A percentile compares a stretch with the other conserved stretches of the same genome.
Evolutionary conservation across 768 basidiomycete genomes (phyloP).

Genomic region (Dacryopinax primogenitus): DNA sequence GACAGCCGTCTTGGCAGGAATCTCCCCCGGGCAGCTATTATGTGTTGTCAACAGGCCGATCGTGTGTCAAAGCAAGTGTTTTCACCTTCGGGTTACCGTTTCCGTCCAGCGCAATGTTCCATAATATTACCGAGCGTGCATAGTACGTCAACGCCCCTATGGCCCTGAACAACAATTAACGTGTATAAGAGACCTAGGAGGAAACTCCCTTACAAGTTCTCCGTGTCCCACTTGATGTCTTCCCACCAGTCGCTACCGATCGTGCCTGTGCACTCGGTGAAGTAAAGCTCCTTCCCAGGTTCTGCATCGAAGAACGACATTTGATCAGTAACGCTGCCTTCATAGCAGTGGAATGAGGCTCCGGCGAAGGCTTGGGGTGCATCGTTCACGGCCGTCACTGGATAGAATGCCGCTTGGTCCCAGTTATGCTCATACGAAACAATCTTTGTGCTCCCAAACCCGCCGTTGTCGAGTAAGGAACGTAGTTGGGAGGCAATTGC

Average conservation of each 20-base stretch:
- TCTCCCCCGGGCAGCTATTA: slow-evolving; percentile 41
- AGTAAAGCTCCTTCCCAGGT: slow-evolving; percentile 45
- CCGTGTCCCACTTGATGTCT: slow-evolving; percentile 1
- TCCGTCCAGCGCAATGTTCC: slow-evolving; percentile 58
- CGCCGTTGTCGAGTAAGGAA: slow-evolving; percentile 48
- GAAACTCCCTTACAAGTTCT: background rate
- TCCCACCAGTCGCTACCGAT: slow-evolving; percentile 57
- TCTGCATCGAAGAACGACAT: slow-evolving; percentile 42
- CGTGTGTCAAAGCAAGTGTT: background rate
- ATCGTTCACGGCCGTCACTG: slow-evolving; percentile 37
- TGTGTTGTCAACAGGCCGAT: background rate
- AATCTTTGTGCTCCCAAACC: slow-evolving; percentile 45
- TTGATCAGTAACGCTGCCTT: slow-evolving; percentile 42
- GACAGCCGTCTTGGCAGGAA: slow-evolving; percentile 54
- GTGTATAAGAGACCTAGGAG: background rate
- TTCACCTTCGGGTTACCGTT: slow-evolving; percentile 43
- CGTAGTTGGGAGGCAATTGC: slow-evolving; percentile 45
- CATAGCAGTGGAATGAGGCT: slow-evolving; percentile 62
- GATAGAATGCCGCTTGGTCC: slow-evolving; percentile 50
- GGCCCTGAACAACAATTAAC: slow-evolving; percentile 15
- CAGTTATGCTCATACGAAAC: slow-evolving; percentile 68
- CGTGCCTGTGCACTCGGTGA: slow-evolving; percentile 53
- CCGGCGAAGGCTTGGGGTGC: slow-evolving; percentile 30
- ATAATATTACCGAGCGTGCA: slow-evolving; percentile 45
- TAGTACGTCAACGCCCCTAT: slow-evolving; percentile 19